Percentiles rank a stretch among this genome's conserved stretches.
Evolutionary conservation across 1,284 basidiomycete species (phyloP).

Genomic region (Malassezia equina): DNA sequence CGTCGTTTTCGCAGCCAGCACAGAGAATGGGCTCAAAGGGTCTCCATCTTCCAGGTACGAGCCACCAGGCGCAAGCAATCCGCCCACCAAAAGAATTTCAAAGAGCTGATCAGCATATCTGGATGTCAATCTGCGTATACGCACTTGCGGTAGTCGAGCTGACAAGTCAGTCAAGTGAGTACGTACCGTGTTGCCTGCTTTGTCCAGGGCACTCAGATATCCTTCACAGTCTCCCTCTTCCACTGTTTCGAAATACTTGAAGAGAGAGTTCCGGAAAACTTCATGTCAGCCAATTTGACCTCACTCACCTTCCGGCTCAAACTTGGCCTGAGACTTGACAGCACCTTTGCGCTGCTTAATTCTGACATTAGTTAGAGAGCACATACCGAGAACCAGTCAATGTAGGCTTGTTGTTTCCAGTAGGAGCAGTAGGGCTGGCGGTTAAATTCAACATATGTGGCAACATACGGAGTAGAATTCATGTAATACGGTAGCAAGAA

Average conservation of each 20-base stretch:
- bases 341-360: slow-evolving; percentile 38
- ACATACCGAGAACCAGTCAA: slow-evolving; percentile 49
- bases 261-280: slow-evolving; percentile 92
- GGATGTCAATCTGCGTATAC: slow-evolving; percentile 60
- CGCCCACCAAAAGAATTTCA: slow-evolving; percentile 85
- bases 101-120: slow-evolving; percentile 89
- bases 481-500: slow-evolving; percentile 8
- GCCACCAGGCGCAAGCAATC: slow-evolving; percentile 88
- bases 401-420: slow-evolving; percentile 48
- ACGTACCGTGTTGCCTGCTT: slow-evolving; percentile 64
- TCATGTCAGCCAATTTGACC: neutral
- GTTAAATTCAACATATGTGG: neutral
- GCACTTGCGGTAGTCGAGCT: slow-evolving; percentile 86
- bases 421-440: slow-evolving; percentile 16
- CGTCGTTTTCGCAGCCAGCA: slow-evolving; percentile 59
- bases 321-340: slow-evolving; percentile 53
- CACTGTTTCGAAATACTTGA: slow-evolving; percentile 82
- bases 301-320: slow-evolving; percentile 50
- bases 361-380: neutral
- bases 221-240: slow-evolving; percentile 67
- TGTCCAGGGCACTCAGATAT: slow-evolving; percentile 68
- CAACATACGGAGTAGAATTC: slow-evolving; percentile 22
- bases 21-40: slow-evolving; percentile 67
- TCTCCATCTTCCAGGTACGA: slow-evolving; percentile 77
- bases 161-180: slow-evolving; percentile 76